Percentiles rank a stretch among this genome's conserved stretches.
phyloP scores from a whole-genome alignment of 2,329 filamentous ascomycete species.

The Fusarium succisae region DNA sequence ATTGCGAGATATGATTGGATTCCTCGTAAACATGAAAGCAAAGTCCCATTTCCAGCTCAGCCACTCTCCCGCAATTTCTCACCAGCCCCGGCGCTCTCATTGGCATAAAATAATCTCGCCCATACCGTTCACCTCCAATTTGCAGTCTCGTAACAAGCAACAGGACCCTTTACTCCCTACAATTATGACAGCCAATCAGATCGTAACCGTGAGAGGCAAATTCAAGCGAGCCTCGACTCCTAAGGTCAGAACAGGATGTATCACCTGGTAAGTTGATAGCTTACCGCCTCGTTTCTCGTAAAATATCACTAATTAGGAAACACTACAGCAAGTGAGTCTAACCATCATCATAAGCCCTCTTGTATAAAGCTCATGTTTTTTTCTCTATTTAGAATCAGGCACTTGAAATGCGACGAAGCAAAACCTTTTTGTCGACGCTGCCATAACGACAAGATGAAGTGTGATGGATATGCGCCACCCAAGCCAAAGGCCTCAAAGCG shows the following conservation, averaged over 20 bases:
- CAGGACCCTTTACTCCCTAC: accelerated
- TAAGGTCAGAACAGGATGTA: conserved; percentile 4
- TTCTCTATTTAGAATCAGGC: not conserved
- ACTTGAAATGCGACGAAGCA: conserved; percentile 11
- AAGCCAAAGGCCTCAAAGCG: not conserved
- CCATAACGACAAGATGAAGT: conserved; percentile 13
- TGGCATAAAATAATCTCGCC: not conserved
- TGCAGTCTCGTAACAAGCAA: not conserved
- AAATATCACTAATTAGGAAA: not conserved
- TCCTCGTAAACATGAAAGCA: not conserved
- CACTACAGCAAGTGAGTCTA: not conserved
- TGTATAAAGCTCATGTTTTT: not conserved
- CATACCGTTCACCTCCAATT: not conserved
- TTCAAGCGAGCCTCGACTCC: conserved; percentile 7
- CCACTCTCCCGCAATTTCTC: not conserved
- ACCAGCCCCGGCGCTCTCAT: not conserved
- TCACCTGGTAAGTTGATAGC: conserved; percentile 14
- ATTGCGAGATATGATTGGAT: not conserved
- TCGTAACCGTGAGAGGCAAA: not conserved
- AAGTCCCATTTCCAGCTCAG: not conserved
- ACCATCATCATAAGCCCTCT: accelerated
- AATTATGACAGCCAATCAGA: not conserved
- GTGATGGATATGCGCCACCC: conserved; percentile 7
- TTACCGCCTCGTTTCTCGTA: not conserved
- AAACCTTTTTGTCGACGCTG: conserved; percentile 11